phyloP scores from a whole-genome alignment of 345 rosid genomes.

The Heritiera littoralis region DNA sequence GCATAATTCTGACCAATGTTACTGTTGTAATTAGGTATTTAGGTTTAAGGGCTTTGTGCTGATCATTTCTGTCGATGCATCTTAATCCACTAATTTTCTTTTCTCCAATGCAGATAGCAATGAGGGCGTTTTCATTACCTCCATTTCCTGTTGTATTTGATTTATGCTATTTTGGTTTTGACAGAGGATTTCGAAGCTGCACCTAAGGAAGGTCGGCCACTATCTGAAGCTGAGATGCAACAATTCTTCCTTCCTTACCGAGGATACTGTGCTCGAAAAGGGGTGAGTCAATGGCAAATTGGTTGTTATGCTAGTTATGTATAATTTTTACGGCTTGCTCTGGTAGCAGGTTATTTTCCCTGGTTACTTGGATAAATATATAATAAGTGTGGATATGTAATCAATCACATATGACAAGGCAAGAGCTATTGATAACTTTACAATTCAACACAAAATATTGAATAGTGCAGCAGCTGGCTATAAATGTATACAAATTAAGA shows the following conservation, averaged over 20 bases:
- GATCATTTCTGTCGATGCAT: not conserved
- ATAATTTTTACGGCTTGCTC: too few relatives aligned
- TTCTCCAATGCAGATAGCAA: not conserved
- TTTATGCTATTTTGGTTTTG: not conserved
- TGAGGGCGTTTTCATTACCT: not conserved
- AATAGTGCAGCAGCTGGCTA: not conserved
- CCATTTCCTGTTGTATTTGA: not conserved
- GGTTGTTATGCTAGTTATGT: not conserved
- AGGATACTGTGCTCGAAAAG: constrained; percentile 73
- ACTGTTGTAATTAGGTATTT: not conserved
- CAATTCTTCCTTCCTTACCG: constrained; percentile 64
- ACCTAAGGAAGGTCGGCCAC: constrained; percentile 46
- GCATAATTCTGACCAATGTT: not conserved
- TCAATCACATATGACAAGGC: not conserved
- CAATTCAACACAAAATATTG: not conserved
- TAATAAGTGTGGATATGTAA: not conserved
- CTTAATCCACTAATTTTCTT: not conserved
- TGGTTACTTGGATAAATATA: too few relatives aligned
- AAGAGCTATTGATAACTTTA: not conserved
- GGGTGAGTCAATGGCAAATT: constrained; percentile 40
- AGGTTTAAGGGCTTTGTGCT: not conserved
- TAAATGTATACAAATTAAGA: not conserved
- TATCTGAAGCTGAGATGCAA: constrained; percentile 49
- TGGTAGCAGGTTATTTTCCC: too few relatives aligned
- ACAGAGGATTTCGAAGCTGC: constrained; percentile 32